Base-by-base conservation (phyloP, 176 grass and related monocot genomes). In the Triticum turgidum region DNA sequence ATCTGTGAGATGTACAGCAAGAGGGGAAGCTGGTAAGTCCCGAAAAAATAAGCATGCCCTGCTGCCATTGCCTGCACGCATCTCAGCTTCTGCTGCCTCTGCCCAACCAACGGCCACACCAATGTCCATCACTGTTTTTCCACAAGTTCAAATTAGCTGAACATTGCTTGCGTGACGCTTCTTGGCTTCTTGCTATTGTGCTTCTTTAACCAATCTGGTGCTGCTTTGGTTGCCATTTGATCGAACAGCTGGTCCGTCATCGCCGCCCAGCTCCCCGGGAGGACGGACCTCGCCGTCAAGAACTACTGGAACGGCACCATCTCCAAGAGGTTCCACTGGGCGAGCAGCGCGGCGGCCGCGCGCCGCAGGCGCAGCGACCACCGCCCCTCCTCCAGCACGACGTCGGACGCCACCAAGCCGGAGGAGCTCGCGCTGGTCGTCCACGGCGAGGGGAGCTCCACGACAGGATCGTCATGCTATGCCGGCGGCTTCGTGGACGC, bases 231-330 rank as follows among this genome's bases (percentile, higher is more conserved):
- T 75, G 3, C 0, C 65, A 18, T 76, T 32, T 76, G 73, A 12
- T 62, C 21, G 45, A 68, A 42, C 77, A 92, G 91, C 68, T 92
- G 91, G 91, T 85, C 91, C 9, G 14, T 87, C 35, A 92, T 92
- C 66, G 85, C 91, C 24, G 24, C 81, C 5, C 80, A 85, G 56
- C 87, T 92, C 2, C 88, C 91, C 0, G 85, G 91, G 47, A 90
- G 88, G 69, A 92, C 91, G 2, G 91, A 92, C 69, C 85, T 85
- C 22, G 87, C 84, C 76, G 22, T 90, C 80, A 92, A 92, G 91
- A 92, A 92, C 88, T 87, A 90, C 84, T 90, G 85, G 88, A 89
- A 92, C 88, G 65, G 84, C 88, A 92, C 84, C 77, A 78, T 92
- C 71, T 84, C 80, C 22, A 92, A 84, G 91, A 89, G 65, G 87